Evolutionary conservation across 2,329 filamentous ascomycete genomes (phyloP).

Genomic region (Colletotrichum coccodes): DNA sequence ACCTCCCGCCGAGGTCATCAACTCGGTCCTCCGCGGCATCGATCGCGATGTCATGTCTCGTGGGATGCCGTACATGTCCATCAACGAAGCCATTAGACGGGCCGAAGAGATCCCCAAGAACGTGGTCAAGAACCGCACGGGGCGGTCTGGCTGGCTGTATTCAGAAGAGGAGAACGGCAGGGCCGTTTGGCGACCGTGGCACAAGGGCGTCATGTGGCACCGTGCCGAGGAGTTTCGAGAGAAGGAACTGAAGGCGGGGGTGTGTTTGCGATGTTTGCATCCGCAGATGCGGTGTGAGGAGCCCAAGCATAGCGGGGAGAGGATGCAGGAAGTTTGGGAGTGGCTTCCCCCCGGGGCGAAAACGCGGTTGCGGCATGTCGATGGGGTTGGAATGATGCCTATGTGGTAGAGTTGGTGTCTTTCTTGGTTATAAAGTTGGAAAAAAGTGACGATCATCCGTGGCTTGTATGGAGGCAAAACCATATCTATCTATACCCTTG

Average conservation of each 20-base stretch:
- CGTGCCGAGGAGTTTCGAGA: neutral
- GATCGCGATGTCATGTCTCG: neutral
- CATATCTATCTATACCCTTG: too few species aligned
- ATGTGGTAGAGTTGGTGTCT: neutral
- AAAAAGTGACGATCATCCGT: too few species aligned
- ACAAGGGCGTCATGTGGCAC: neutral
- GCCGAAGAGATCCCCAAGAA: neutral
- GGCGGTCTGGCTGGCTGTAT: neutral
- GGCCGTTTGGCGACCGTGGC: neutral
- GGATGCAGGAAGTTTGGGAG: too few species aligned
- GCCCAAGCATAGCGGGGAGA: neutral
- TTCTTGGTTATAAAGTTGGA: too few species aligned
- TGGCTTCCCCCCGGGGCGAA: neutral
- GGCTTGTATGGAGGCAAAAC: too few species aligned
- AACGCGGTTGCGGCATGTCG: neutral
- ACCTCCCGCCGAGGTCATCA: neutral
- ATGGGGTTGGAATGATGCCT: neutral
- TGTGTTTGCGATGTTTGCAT: conserved; percentile 16
- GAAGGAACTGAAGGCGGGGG: neutral
- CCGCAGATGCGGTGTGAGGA: conserved; percentile 5
- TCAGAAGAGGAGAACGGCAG: neutral
- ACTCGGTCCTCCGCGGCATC: neutral
- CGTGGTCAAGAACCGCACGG: neutral
- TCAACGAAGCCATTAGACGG: neutral
- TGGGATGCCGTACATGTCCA: neutral